Evolutionary conservation across 2,329 filamentous ascomycete species (phyloP), one percentile per base, ranked within the genome.

Genomic region (Colletotrichum higginsianum): DNA sequence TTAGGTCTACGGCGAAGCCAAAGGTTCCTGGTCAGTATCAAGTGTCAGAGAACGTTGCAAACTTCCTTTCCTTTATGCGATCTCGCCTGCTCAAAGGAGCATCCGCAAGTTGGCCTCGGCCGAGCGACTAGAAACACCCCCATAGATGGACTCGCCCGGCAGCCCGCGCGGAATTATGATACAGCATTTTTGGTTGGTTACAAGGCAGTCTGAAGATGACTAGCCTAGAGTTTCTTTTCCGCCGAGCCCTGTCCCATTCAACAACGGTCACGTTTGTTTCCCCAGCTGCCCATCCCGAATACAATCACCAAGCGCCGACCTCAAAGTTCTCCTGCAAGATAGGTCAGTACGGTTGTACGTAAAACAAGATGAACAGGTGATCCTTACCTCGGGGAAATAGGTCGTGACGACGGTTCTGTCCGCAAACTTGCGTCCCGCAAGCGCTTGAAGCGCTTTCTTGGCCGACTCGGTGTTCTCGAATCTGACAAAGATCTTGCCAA

Each of bases 401-500:
- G 96, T 98, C 3, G 94, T 95, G 15, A 99, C 95, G 38, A 99
- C 97, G 4, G 96, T 99, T 77, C 97, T 90, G 83, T 98, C 94
- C 0, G 95, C 94, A 80, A 99, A 99, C 81, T 98, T 98, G 75
- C 97, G 90, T 57, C 96, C 96, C 40, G 97, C 96, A 76, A 99
- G 86, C n/a, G 94, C 92, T 77, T 92, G 91, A 67, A 99, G 86
- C 9, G 96, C 97, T 78, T 94, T 95, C 74, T 93, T 92, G 23
- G 96, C 94, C 11, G 92, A 90, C 61, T 95, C 94, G 2, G 89
- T 85, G 3, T 87, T 89, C 75, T 96, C 94, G 79, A 94, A 99
- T 81, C 98, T 98, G 85, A 99, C 92, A 80, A 92, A 99, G 76
- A 99, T 98, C 87, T 98, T 99, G 80, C 96, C 96, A 26, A 99